Evolutionary conservation across 495 filamentous ascomycete genomes (phyloP), one percentile per base, ranked within the genome.

Genomic region (Penicillium odoratum): DNA sequence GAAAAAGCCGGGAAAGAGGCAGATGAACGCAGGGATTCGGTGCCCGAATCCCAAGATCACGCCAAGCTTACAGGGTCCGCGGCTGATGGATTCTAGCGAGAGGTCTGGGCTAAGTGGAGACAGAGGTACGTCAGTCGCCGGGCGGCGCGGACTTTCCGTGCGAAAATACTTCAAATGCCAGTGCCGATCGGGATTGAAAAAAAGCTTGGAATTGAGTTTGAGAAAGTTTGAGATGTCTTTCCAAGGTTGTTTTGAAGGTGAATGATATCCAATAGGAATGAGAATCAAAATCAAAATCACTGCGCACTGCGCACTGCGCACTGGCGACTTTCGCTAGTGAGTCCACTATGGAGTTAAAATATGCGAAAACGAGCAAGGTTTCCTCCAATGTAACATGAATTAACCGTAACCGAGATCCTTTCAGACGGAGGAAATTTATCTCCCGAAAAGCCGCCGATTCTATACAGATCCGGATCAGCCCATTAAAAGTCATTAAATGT

Each of bases 391-490:
- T 58, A 61, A 61, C 61, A 46, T 59, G 51, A 30, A 56, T 46
- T 63, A 64, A 36, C 21, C 21, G 4, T 36, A 36, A 48, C 61
- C 64, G 64, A 66, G 63, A 63, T 53, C 53, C 53, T 50, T 57
- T 3, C 1, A 18, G 15, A 31, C 46, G 62, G 65, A 58, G 62
- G 28, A 49, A 45, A n/a, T 52, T 56, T 63, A 51, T 53, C 56
- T 25, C 61, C 60, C 66, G 63, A 56, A 7, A 6, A 33, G 31
- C 31, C 31, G 31, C 31, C 9, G 1, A 49, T 45, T 28, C n/a
- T 21, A 21, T 21, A 21, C 21, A 21, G 1, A 21, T 21, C 29
- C 33, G 42, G 15, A 40, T 43, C 46, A n/a, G 5, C 18, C 1
- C 3, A 18, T 18, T 7, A 26, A 33, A 15, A 11, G 15, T 44